Conservation (phyloP, 768 basidiomycete genomes). For the Boletus eberwhitei region DNA sequence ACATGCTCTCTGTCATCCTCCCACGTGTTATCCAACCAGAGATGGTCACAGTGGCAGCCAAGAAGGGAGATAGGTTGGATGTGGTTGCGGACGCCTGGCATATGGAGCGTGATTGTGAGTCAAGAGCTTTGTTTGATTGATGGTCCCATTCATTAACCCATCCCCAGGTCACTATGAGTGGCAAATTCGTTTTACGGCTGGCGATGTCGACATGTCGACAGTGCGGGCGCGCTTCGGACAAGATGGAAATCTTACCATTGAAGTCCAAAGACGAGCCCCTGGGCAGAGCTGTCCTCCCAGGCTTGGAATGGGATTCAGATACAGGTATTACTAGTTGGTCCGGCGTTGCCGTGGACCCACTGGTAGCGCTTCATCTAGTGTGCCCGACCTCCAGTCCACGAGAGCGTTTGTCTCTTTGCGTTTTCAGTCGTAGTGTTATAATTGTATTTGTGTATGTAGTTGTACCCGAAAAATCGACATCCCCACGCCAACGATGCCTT, state of each 20-base stretch:
- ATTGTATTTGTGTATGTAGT: conserved; percentile 24
- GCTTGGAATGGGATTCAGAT: conserved; percentile 30
- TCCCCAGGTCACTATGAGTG: conserved; percentile 57
- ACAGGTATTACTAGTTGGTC: conserved; percentile 22
- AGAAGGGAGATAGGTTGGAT: conserved; percentile 53
- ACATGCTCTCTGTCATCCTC: conserved; percentile 48
- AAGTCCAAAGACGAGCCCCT: conserved; percentile 34
- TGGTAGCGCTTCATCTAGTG: conserved; percentile 3
- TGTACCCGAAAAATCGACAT: conserved; percentile 15
- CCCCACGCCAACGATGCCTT: background rate
- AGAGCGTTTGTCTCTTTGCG: conserved; percentile 5
- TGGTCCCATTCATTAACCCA: conserved; percentile 2
- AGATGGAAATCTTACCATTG: conserved; percentile 45
- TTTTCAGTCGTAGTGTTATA: conserved; percentile 16
- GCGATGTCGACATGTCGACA: conserved; percentile 52
- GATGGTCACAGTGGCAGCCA: conserved; percentile 63
- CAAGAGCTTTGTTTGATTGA: background rate
- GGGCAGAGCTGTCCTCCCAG: conserved; percentile 26
- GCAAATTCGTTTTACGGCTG: conserved; percentile 51
- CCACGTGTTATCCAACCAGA: conserved; percentile 49
- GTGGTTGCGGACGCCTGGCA: conserved; percentile 65
- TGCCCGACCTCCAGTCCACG: background rate
- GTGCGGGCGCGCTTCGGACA: conserved; percentile 49
- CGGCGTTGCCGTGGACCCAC: background rate
- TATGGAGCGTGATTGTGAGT: conserved; percentile 57